phyloP scores from a whole-genome alignment of 305 asterid genomes.

The Nicotiana rustica region DNA sequence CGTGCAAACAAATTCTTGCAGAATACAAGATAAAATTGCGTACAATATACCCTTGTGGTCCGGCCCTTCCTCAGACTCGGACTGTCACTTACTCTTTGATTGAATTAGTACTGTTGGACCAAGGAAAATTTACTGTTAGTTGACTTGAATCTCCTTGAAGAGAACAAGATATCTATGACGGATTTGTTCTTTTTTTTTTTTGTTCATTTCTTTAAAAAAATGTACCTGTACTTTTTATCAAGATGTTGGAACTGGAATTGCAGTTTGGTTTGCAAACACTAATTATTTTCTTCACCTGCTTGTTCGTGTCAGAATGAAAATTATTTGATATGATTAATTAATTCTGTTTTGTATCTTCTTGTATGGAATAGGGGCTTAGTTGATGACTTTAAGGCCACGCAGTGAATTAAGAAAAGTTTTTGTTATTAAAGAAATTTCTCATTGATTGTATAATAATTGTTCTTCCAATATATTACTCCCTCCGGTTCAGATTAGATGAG shows the following conservation, averaged over 20 bases:
- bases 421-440: not conserved
- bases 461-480: not conserved
- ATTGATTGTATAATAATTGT: not conserved
- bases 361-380: not conserved
- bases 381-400: not conserved
- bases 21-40: too few species aligned
- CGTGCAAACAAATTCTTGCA: too few species aligned
- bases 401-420: too few species aligned
- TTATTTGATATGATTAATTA: too few species aligned
- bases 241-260: not conserved
- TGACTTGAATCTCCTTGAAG: not conserved
- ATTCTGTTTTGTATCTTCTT: too few species aligned
- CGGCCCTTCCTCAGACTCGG: too few species aligned
- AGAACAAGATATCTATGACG: not conserved
- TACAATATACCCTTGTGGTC: too few species aligned
- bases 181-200: not conserved
- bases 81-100: too few species aligned
- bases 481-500: too few species aligned
- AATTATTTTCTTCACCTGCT: not conserved
- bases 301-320: not conserved
- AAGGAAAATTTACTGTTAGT: too few species aligned
- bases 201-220: not conserved
- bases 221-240: not conserved
- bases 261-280: not conserved
- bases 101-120: too few species aligned